phyloP scores from a whole-genome alignment of 2,329 filamentous ascomycete species.

The Trichothecium sympodiale region DNA sequence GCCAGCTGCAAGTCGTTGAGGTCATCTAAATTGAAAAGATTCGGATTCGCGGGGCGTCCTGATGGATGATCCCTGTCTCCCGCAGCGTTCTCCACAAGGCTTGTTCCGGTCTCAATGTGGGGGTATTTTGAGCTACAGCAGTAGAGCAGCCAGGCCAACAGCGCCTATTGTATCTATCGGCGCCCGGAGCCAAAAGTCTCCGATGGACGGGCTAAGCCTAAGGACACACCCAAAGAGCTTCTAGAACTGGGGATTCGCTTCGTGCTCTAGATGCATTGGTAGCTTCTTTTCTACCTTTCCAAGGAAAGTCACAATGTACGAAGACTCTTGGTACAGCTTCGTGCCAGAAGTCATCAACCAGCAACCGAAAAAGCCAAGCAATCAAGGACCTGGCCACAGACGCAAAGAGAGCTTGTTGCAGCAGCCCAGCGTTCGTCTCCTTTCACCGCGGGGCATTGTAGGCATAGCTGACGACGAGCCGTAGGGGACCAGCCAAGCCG shows the following conservation, averaged over 20 bases:
- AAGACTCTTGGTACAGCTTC: slow-evolving; percentile 77
- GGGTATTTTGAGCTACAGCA: neutral
- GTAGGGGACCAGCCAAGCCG: slow-evolving; percentile 43
- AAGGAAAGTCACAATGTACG: slow-evolving; percentile 48
- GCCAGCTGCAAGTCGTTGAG: slow-evolving; percentile 1
- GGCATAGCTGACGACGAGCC: neutral
- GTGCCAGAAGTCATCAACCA: slow-evolving; percentile 47
- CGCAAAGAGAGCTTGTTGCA: slow-evolving; percentile 61
- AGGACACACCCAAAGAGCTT: no score
- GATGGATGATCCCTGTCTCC: neutral
- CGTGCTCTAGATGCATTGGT: slow-evolving; percentile 13
- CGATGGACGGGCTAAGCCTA: no score
- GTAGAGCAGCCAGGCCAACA: neutral
- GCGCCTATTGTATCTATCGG: no score
- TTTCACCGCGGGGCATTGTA: neutral
- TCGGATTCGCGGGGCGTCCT: slow-evolving; percentile 1
- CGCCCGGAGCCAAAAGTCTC: slow-evolving; percentile 14
- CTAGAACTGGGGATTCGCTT: no score
- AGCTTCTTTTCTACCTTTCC: neutral
- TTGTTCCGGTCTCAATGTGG: neutral
- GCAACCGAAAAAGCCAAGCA: slow-evolving; percentile 32
- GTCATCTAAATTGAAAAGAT: slow-evolving; percentile 4
- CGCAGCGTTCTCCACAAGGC: neutral
- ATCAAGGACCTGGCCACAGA: slow-evolving; percentile 41
- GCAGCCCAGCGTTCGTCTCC: slow-evolving; percentile 45